Evolutionary conservation across 2,329 filamentous ascomycete genomes (phyloP), one percentile per base, ranked within the genome.

Genomic region (Fusarium piperis): DNA sequence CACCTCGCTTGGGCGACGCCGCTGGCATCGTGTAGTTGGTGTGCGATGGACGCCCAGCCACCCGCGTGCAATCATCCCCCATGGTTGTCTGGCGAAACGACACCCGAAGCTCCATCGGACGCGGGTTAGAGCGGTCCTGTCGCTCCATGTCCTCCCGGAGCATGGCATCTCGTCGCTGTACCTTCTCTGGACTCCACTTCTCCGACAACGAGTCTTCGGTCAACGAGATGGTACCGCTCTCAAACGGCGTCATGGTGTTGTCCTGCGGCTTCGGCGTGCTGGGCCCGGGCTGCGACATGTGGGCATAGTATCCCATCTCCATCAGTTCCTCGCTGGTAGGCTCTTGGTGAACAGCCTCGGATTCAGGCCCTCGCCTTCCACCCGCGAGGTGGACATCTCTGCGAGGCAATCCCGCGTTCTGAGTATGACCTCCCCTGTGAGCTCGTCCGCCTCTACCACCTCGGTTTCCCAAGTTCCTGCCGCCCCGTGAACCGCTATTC

Each of bases 291-390:
- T 46, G 41, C 4, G 16, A 30, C 7, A 61, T 52, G 11, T 63
- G 46, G 13, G 62, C 35, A 26, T 62, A 52, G 15, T 72, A 75
- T 0, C 70, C 72, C 3, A n/a, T 30, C 15, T 75, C 67, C 60
- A 77, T 77, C 89, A 93, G 30, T 64, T 78, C 52, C 73, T 65
- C 57, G 81, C 72, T 78, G 88, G 92, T 7, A 87, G 89, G 20
- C 87, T 90, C 59, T 83, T 46, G 28, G 23, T 44, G 28, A 6
- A 8, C n/a, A 30, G 48, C 8, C 26, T 36, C 20, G 9, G 55
- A 12, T 8, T 30, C 8, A 8, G 16, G 44, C 36, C 28, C 28
- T 41, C 11, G 32, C 26, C 16, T 30, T 20, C n/a, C 18, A 18
- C 28, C 23, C 6, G 41, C 8, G 51, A 16, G 30, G 15, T 15